Percentiles rank a stretch among this genome's conserved stretches.
Evolutionary conservation across 2,329 filamentous ascomycete species (phyloP).

Genomic region (Fusarium chaquense): DNA sequence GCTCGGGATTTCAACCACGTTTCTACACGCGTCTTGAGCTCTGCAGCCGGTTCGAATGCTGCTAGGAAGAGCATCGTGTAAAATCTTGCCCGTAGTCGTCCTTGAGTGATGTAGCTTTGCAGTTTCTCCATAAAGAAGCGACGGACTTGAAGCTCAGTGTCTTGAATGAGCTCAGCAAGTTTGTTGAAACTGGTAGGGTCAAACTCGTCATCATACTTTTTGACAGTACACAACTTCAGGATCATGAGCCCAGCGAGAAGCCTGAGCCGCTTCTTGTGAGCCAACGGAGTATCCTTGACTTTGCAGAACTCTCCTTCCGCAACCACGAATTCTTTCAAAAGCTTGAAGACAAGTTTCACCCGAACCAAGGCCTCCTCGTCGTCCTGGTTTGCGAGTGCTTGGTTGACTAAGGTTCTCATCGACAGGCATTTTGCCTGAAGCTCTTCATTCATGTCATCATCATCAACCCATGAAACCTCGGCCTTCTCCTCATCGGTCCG

Average conservation of each 20-base stretch:
- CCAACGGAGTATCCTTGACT: slow-evolving; percentile 77
- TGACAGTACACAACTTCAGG: slow-evolving; percentile 84
- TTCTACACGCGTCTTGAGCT: slow-evolving; percentile 78
- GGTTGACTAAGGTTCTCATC: slow-evolving; percentile 87
- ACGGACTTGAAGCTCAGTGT: slow-evolving; percentile 79
- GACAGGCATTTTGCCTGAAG: slow-evolving; percentile 86
- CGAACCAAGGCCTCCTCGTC: slow-evolving; percentile 66
- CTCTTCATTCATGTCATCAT: slow-evolving; percentile 80
- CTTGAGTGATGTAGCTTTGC: slow-evolving; percentile 87
- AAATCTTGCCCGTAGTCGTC: slow-evolving; percentile 78
- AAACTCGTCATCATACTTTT: slow-evolving; percentile 80
- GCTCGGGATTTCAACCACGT: slow-evolving; percentile 92
- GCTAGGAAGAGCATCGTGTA: slow-evolving; percentile 91
- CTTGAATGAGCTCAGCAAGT: slow-evolving; percentile 84
- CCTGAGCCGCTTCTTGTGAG: slow-evolving; percentile 84
- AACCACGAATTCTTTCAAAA: slow-evolving; percentile 81
- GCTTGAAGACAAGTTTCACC: slow-evolving; percentile 78
- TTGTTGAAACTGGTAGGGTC: slow-evolving; percentile 81
- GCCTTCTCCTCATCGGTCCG: slow-evolving; percentile 69
- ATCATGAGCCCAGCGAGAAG: slow-evolving; percentile 83
- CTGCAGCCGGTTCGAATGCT: slow-evolving; percentile 86
- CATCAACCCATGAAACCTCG: slow-evolving; percentile 75
- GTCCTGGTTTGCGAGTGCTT: slow-evolving; percentile 73
- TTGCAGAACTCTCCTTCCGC: slow-evolving; percentile 85
- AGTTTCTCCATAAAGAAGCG: slow-evolving; percentile 84